Conservation (phyloP, 352 stramenopile genomes). For the Peronospora farinosa region DNA sequence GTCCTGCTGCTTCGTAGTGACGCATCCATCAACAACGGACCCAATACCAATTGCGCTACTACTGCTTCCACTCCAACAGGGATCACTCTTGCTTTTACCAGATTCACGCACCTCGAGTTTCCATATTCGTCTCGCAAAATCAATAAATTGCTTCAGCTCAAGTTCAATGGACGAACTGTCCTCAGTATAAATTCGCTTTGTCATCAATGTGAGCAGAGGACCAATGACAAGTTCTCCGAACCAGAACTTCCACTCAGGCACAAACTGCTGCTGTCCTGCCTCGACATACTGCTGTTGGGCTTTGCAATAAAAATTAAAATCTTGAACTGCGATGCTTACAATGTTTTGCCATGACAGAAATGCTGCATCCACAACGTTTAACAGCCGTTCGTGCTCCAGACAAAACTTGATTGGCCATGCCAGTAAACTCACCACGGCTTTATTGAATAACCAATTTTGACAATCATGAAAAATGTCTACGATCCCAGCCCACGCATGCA, state of each 20-base stretch:
- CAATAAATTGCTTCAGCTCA: conserved; percentile 31
- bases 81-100: conserved; percentile 4
- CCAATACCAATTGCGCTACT: conserved; percentile 13
- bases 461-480: conserved; percentile 42
- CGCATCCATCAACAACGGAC: conserved; percentile 7
- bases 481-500: conserved; percentile 48
- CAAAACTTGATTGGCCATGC: conserved; percentile 39
- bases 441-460: conserved; percentile 55
- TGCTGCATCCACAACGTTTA: conserved; percentile 45
- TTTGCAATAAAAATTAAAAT: conserved; percentile 45
- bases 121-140: conserved; percentile 25
- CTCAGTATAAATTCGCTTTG: conserved; percentile 2
- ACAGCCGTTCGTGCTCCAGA: conserved; percentile 39
- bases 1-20: conserved; percentile 3
- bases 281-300: conserved; percentile 14
- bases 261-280: conserved; percentile 24
- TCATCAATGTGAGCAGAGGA: conserved; percentile 22
- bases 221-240: conserved; percentile 41
- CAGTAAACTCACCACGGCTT: conserved; percentile 42
- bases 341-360: conserved; percentile 48
- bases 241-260: conserved; percentile 55
- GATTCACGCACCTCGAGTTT: background rate
- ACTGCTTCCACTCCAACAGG: conserved; percentile 14
- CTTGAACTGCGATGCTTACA: conserved; percentile 33
- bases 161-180: conserved; percentile 1